Base-by-base conservation (phyloP, 1,284 basidiomycete genomes). In the Austroboletus novae-zelandiae region DNA sequence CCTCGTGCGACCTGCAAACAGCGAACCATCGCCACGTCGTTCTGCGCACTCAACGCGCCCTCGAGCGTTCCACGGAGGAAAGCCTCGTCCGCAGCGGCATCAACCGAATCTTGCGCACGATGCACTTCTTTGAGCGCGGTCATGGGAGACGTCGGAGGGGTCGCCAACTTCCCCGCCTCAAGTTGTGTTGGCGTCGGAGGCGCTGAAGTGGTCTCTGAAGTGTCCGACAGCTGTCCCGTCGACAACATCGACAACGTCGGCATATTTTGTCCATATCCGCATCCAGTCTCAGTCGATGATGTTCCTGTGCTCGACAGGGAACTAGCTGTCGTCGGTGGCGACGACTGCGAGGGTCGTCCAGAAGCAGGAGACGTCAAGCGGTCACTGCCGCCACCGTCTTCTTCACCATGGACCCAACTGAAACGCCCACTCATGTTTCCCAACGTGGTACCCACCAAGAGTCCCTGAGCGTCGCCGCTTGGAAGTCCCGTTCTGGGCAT, bases 11-110 rank as follows among this genome's bases (percentile, higher is more conserved):
- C 76, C 57, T 86, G 81, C 51, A 90, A 69, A 9, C 83, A 73
- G 34, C 75, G 70, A 30, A 87, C 68, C 74, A 91, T 81, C 57
- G 81, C 79, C 14, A 73, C 77, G 59, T 91, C 88, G 59, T 70
- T 82, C 40, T 74, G 76, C 6, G 78, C 74, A 44, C 76, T 68
- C 43, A 90, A 64, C 9, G 84, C 84, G 4, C 67, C 67, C 3
- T 74, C 75, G 74, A 91, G 76, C 43, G 84, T 73, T 49, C 73
- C 71, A 2, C 80, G 71, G 36, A 91, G 70, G 42, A 85, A 77
- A 9, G 72, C 77, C 31, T 74, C 67, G 64, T 91, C 89, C 20
- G 66, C 68, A 15, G 68, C 72, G 7, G 68, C 68, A 58, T 88
- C 86, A 23, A 71, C 65, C 17, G 72, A 69, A 61, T 85, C 81